Evolutionary conservation across 441 rosid species (phyloP).

Genomic region (Theobroma grandiflorum): DNA sequence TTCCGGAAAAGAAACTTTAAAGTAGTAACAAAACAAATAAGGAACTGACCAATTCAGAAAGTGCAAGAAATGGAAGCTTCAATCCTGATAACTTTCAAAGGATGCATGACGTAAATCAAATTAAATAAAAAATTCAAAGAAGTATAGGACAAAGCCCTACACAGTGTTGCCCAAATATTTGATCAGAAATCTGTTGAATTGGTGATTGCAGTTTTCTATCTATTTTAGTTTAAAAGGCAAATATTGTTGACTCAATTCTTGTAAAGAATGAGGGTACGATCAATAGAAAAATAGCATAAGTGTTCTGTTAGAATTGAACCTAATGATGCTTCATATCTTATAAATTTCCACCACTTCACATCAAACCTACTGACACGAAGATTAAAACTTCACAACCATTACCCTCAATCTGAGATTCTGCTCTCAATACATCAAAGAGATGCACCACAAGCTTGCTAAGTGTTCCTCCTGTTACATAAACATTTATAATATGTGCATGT

Average conservation of each 20-base stretch:
- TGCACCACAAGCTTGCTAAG: background rate
- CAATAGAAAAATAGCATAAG: constrained; percentile 11
- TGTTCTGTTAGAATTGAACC: background rate
- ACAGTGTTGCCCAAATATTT: constrained; percentile 13
- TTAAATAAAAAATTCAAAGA: constrained; percentile 4
- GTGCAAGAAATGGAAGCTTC: constrained; percentile 6
- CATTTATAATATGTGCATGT: background rate
- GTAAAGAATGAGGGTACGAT: background rate
- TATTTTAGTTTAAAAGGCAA: constrained; percentile 6
- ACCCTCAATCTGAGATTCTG: constrained; percentile 14
- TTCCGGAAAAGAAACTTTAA: constrained; percentile 12
- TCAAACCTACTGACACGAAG: background rate
- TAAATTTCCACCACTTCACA: background rate
- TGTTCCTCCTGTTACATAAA: background rate
- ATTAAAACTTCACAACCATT: constrained; percentile 14
- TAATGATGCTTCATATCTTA: background rate
- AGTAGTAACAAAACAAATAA: constrained; percentile 2
- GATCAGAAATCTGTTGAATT: background rate
- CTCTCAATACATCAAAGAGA: constrained; percentile 13
- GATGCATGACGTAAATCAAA: background rate
- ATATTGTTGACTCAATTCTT: background rate
- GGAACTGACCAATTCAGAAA: background rate
- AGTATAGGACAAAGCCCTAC: background rate
- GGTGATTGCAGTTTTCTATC: background rate
- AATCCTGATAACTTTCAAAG: background rate